Conservation (phyloP, 306 rosid genomes). For the Carpinus fangiana region DNA sequence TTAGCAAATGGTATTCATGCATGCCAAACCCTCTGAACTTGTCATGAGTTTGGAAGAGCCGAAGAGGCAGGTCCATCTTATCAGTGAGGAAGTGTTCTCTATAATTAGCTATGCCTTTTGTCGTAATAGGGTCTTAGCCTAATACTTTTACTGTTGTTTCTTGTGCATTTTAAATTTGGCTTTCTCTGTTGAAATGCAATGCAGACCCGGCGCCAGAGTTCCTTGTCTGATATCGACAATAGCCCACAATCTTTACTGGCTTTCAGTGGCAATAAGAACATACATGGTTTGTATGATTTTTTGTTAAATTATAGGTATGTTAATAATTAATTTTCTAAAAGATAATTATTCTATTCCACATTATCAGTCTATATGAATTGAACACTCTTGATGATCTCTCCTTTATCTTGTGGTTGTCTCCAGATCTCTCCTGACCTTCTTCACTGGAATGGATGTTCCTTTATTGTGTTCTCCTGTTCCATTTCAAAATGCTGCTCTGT, state of each 20-base stretch:
- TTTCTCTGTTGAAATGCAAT: constrained; percentile 14
- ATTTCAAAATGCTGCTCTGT: constrained; percentile 77
- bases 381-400: constrained; percentile 7
- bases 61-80: constrained; percentile 1
- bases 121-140: neutral
- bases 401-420: constrained; percentile 19
- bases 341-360: constrained; percentile 7
- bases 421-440: constrained; percentile 71
- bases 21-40: constrained; percentile 10
- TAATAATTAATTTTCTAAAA: neutral
- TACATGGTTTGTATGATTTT: constrained; percentile 79
- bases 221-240: constrained; percentile 69
- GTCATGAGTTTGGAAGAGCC: constrained; percentile 7
- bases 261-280: constrained; percentile 64
- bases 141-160: neutral
- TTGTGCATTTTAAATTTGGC: constrained; percentile 2
- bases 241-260: constrained; percentile 77
- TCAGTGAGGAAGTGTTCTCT: constrained; percentile 4
- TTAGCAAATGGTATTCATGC: constrained; percentile 5
- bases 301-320: constrained; percentile 82
- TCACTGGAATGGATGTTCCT: constrained; percentile 81
- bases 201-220: constrained; percentile 69
- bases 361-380: constrained; percentile 15
- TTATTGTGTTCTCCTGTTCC: constrained; percentile 78
- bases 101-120: constrained; percentile 8